Conservation (phyloP, 1,284 basidiomycete species). For the Entoloma clypeatum region DNA sequence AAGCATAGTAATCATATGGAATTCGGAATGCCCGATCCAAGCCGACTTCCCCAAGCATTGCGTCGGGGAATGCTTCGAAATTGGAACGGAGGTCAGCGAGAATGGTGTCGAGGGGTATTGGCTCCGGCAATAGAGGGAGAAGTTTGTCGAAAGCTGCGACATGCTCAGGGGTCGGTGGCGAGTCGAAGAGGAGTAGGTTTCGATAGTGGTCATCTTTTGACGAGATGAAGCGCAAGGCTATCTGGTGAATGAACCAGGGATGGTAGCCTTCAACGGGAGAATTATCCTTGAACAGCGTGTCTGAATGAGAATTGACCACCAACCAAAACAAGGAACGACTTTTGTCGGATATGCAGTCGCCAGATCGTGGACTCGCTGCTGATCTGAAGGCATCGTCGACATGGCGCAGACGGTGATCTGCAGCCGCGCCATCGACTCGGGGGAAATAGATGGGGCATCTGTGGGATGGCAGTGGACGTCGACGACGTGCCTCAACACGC, state of each 20-base stretch:
- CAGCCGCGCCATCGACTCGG: slow-evolving; percentile 46
- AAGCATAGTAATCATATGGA: slow-evolving; percentile 47
- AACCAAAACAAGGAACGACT: slow-evolving; percentile 75
- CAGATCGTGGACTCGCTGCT: slow-evolving; percentile 57
- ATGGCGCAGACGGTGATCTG: slow-evolving; percentile 70
- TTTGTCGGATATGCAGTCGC: slow-evolving; percentile 56
- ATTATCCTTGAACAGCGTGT: slow-evolving; percentile 4
- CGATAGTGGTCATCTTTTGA: slow-evolving; percentile 68
- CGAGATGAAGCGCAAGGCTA: slow-evolving; percentile 41
- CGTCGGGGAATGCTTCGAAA: slow-evolving; percentile 54
- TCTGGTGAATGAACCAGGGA: slow-evolving; percentile 79
- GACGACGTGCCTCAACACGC: slow-evolving; percentile 59
- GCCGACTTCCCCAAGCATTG: slow-evolving; percentile 83
- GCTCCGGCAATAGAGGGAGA: slow-evolving; percentile 58
- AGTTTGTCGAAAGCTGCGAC: slow-evolving; percentile 46
- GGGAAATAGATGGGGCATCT: slow-evolving; percentile 46
- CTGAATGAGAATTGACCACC: slow-evolving; percentile 21
- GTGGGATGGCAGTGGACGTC: slow-evolving; percentile 84
- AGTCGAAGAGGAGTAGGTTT: slow-evolving; percentile 44
- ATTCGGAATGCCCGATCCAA: slow-evolving; percentile 72
- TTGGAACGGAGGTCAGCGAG: slow-evolving; percentile 51
- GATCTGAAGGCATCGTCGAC: slow-evolving; percentile 63
- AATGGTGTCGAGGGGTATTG: slow-evolving; percentile 49
- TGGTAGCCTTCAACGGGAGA: slow-evolving; percentile 59
- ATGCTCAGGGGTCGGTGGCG: slow-evolving; percentile 20